Evolutionary conservation across 2,329 filamentous ascomycete species (phyloP).

Genomic region (Onygena corvina): DNA sequence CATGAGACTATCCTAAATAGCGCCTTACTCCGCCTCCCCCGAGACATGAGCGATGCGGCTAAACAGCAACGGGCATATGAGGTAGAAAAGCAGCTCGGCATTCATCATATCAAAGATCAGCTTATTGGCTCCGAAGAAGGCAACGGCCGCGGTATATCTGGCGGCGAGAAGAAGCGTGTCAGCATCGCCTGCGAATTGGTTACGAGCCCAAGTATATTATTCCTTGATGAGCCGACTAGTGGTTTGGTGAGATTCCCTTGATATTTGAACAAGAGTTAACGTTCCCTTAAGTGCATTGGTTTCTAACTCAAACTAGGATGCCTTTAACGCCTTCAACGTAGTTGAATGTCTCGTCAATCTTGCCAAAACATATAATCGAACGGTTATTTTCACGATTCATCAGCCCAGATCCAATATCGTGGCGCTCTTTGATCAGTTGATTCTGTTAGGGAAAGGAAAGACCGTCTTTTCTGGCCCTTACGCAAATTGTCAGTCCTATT

Average conservation of each 20-base stretch:
- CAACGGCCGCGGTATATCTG: slow-evolving; percentile 86
- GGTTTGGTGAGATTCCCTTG: slow-evolving; percentile 59
- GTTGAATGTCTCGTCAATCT: slow-evolving; percentile 89
- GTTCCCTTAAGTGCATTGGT: slow-evolving; percentile 53
- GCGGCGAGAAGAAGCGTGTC: slow-evolving; percentile 89
- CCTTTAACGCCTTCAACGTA: slow-evolving; percentile 96
- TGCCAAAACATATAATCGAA: slow-evolving; percentile 92
- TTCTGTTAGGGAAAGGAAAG: slow-evolving; percentile 76
- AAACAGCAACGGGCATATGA: slow-evolving; percentile 88
- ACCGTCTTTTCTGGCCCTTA: slow-evolving; percentile 93
- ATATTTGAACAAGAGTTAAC: slow-evolving; percentile 67
- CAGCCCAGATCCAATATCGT: slow-evolving; percentile 97
- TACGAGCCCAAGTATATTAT: slow-evolving; percentile 91
- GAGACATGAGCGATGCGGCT: slow-evolving; percentile 73
- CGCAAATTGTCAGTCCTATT: slow-evolving; percentile 76
- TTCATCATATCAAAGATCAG: slow-evolving; percentile 85
- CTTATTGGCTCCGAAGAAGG: slow-evolving; percentile 93
- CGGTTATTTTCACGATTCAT: slow-evolving; percentile 96
- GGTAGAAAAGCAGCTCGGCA: slow-evolving; percentile 90
- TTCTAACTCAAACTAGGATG: slow-evolving; percentile 43
- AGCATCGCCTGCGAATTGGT: slow-evolving; percentile 96
- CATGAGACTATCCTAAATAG: slow-evolving; percentile 96
- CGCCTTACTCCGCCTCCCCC: slow-evolving; percentile 78
- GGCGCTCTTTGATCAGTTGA: slow-evolving; percentile 85
- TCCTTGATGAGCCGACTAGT: slow-evolving; percentile 93